Percentiles rank a stretch among this genome's conserved stretches.
phyloP scores from a whole-genome alignment of 441 rosid species.

The Pelargonium australe region DNA sequence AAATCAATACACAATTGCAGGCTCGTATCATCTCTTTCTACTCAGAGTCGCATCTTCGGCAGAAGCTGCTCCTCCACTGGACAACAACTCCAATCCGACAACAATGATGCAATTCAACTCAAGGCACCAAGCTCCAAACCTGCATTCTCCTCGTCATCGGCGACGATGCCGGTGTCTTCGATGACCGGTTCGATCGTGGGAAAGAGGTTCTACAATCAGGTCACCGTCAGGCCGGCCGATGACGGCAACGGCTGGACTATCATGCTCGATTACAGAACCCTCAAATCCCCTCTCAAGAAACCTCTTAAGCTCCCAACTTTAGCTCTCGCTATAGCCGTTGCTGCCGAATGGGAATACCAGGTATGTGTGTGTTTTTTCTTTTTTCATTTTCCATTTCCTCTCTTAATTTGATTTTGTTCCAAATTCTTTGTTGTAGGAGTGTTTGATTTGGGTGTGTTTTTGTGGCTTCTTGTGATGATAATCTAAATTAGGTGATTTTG shows the following conservation, averaged over 20 bases:
- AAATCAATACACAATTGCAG: slow-evolving; percentile 27
- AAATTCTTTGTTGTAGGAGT: background rate
- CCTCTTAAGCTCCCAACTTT: slow-evolving; percentile 70
- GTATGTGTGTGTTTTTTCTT: slow-evolving; percentile 25
- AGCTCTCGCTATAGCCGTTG: slow-evolving; percentile 84
- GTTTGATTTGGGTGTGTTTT: background rate
- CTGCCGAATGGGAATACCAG: slow-evolving; percentile 98
- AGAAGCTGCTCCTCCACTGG: slow-evolving; percentile 22
- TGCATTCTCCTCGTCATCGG: slow-evolving; percentile 39
- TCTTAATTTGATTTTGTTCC: slow-evolving; percentile 1
- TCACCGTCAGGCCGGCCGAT: slow-evolving; percentile 74
- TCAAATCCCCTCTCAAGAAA: slow-evolving; percentile 78
- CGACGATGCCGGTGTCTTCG: slow-evolving; percentile 81
- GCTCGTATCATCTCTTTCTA: slow-evolving; percentile 14
- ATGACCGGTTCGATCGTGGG: slow-evolving; percentile 94
- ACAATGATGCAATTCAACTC: slow-evolving; percentile 34
- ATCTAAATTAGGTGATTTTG: too few species aligned
- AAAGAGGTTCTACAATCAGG: slow-evolving; percentile 71
- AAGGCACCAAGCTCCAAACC: slow-evolving; percentile 32
- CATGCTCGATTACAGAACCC: slow-evolving; percentile 96
- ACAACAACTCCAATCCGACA: slow-evolving; percentile 33
- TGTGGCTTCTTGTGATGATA: too few species aligned
- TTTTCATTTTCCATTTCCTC: background rate
- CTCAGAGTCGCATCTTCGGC: slow-evolving; percentile 31
- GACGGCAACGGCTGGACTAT: slow-evolving; percentile 92